These are phyloP conservation scores for Aspergillus steynii DNA, from an alignment of 495 filamentous ascomycete genomes.

Conservation along the genomic window DNA sequence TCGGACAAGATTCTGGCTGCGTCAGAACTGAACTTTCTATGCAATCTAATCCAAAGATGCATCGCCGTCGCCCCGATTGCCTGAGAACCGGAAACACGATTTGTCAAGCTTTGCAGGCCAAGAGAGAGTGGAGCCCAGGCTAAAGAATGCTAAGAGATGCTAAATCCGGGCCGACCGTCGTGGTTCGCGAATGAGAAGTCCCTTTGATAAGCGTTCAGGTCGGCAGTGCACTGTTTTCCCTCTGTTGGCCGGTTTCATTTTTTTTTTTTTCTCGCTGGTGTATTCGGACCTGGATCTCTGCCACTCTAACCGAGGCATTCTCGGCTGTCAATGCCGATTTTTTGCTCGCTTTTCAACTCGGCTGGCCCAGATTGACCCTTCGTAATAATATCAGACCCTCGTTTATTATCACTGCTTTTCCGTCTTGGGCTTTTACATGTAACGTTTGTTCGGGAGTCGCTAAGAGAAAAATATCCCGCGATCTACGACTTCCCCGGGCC, in stretches of 20 bases:
- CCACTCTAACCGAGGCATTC: background rate
- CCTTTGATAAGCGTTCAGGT: background rate
- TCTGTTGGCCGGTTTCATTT: background rate
- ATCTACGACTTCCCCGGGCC: background rate
- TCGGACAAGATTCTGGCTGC: no score
- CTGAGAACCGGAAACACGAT: background rate
- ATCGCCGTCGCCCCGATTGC: background rate
- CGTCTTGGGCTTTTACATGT: background rate
- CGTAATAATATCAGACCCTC: background rate
- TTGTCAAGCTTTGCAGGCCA: background rate
- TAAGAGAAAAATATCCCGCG: background rate
- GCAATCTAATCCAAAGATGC: background rate
- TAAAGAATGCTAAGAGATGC: background rate
- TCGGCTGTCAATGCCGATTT: background rate
- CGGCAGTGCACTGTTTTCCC: no score
- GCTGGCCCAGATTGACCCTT: background rate
- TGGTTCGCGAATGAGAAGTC: background rate
- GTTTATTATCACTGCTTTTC: background rate
- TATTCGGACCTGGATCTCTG: background rate
- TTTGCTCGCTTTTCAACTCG: background rate
- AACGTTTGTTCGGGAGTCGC: background rate
- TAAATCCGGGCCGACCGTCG: background rate
- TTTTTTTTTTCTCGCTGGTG: background rate
- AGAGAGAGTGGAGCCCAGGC: background rate
- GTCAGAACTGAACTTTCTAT: background rate